A percentile compares a stretch with the other conserved stretches of the same genome.
These are phyloP conservation scores for Chlorophyllum brunneum DNA, from an alignment of 768 basidiomycete genomes.

Conservation along the genomic window DNA sequence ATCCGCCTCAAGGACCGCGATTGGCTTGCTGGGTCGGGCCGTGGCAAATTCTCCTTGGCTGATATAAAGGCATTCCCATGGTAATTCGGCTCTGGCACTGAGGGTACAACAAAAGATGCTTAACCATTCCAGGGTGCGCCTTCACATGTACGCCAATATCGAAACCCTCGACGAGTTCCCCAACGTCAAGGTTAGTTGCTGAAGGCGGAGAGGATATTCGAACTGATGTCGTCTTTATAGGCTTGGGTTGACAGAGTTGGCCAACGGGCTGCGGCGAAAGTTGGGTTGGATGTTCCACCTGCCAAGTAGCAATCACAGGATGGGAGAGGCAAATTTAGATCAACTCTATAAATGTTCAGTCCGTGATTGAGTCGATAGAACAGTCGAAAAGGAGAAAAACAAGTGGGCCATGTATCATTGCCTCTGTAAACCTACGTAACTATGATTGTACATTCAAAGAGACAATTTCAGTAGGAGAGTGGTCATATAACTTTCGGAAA, in stretches of 20 bases:
- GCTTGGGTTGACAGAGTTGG: conserved; percentile 21
- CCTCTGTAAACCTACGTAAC: no score
- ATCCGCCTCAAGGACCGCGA: conserved; percentile 71
- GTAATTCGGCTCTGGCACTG: conserved; percentile 25
- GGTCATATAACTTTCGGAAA: no score
- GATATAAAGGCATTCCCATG: conserved; percentile 69
- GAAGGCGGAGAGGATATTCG: not conserved
- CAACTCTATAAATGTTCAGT: no score
- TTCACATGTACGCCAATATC: conserved; percentile 44
- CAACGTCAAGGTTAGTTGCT: conserved; percentile 42
- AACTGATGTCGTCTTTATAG: conserved; percentile 8
- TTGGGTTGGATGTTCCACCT: not conserved
- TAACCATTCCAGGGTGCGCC: conserved; percentile 44
- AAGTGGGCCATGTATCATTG: no score
- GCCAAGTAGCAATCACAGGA: no score
- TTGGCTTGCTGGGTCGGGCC: conserved; percentile 73
- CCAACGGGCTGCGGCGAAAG: not conserved
- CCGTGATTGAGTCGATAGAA: no score
- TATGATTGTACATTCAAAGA: no score
- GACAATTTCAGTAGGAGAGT: no score
- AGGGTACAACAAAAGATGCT: not conserved
- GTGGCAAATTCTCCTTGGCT: conserved; percentile 66
- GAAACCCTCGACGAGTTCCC: conserved; percentile 63
- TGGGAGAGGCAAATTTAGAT: no score
- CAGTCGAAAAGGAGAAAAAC: no score